phyloP scores from a whole-genome alignment of 164 flowering plant genomes.

The Stephania cephalantha region DNA sequence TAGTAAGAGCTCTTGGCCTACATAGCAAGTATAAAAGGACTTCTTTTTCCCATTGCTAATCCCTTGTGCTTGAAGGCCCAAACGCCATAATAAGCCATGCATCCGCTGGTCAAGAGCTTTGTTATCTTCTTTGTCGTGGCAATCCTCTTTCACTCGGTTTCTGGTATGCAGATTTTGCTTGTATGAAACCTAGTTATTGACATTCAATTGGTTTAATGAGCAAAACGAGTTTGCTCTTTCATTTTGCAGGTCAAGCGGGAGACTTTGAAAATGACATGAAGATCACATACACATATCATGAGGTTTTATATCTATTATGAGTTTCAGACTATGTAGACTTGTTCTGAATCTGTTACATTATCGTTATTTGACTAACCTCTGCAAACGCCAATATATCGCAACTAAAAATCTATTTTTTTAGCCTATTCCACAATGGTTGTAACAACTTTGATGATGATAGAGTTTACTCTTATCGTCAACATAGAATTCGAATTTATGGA shows the following conservation, averaged over 20 bases:
- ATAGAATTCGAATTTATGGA: neutral
- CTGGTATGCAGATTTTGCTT: constrained; percentile 17
- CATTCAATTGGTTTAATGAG: neutral
- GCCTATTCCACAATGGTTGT: neutral
- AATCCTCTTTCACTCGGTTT: constrained; percentile 18
- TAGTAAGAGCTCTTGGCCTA: constrained; percentile 18
- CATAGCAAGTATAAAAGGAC: constrained; percentile 14
- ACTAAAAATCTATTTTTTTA: neutral
- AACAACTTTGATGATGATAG: neutral
- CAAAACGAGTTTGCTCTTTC: neutral
- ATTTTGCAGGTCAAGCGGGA: constrained; percentile 22
- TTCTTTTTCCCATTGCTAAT: constrained; percentile 10
- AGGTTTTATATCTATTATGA: neutral
- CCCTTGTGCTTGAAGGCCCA: constrained; percentile 6
- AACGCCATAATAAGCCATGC: constrained; percentile 20
- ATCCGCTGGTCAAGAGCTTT: constrained; percentile 15
- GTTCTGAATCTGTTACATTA: neutral
- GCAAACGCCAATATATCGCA: neutral
- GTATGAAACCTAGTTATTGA: constrained; percentile 5
- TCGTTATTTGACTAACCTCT: too few species aligned
- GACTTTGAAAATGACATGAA: constrained; percentile 14
- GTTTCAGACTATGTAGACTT: neutral
- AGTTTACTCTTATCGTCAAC: too few species aligned
- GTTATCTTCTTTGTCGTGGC: constrained; percentile 15
- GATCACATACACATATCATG: neutral